A percentile compares a stretch with the other conserved stretches of the same genome.
These are phyloP conservation scores for Fusarium dimerum DNA, from an alignment of 2,329 filamentous ascomycete genomes.

Conservation along the genomic window DNA sequence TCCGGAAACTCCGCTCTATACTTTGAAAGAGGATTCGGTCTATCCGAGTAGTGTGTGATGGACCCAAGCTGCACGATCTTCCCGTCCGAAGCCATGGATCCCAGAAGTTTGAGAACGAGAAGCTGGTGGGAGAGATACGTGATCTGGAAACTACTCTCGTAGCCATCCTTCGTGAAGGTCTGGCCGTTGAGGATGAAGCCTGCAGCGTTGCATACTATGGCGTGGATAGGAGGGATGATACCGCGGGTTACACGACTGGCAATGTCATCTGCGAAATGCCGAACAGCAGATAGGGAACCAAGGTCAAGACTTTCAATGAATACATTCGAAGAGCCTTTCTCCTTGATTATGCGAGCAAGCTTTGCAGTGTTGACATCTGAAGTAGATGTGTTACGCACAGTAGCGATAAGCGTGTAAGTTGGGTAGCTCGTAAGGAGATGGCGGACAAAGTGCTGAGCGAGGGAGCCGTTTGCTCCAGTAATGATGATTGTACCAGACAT, in stretches of 20 bases:
- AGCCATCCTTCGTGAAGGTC: conserved; percentile 11
- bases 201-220: conserved; percentile 25
- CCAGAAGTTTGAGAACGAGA: conserved; percentile 21
- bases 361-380: conserved; percentile 32
- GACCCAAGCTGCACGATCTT: conserved; percentile 19
- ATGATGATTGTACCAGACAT: conserved; percentile 38
- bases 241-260: neutral
- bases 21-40: conserved; percentile 13
- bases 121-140: conserved; percentile 21
- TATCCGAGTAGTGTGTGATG: conserved; percentile 12
- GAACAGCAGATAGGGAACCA: conserved; percentile 3
- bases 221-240: conserved; percentile 12
- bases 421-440: conserved; percentile 16
- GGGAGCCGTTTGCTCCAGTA: conserved; percentile 41
- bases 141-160: conserved; percentile 23
- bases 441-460: conserved; percentile 13
- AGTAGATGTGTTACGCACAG: conserved; percentile 34
- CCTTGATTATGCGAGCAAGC: neutral
- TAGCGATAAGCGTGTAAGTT: conserved; percentile 30
- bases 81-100: conserved; percentile 12
- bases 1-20: conserved; percentile 11
- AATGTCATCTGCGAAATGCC: conserved; percentile 6
- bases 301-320: conserved; percentile 19
- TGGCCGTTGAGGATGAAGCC: conserved; percentile 13
- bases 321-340: no score